These are phyloP conservation scores for Candida glaebosa DNA, from an alignment of 805 yeast species.

Conservation along the genomic window DNA sequence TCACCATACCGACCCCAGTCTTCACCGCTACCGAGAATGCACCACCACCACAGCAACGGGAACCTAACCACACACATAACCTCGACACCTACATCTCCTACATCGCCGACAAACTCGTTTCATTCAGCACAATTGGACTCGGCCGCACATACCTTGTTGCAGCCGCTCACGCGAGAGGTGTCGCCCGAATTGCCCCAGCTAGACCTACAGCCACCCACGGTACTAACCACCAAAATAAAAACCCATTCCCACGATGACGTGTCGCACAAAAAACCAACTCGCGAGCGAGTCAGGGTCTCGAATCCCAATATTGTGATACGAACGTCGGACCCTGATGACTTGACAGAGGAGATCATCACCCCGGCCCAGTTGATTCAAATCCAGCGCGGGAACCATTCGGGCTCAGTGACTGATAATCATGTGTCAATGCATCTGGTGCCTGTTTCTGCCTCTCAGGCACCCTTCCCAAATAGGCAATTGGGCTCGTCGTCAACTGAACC, in stretches of 20 bases:
- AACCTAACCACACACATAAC: background rate
- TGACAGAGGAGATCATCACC: constrained; percentile 30
- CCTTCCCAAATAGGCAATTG: constrained; percentile 1
- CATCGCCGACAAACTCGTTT: background rate
- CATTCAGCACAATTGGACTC: background rate
- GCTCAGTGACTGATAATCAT: constrained; percentile 5
- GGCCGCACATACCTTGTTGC: constrained; percentile 1
- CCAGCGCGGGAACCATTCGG: constrained; percentile 12
- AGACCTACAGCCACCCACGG: background rate
- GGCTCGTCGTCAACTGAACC: background rate
- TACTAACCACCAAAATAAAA: background rate
- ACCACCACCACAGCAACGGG: background rate
- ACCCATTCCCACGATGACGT: background rate
- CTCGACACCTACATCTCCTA: constrained; percentile 5
- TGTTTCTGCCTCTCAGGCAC: constrained; percentile 2
- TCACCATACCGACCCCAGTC: background rate
- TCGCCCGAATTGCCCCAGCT: background rate
- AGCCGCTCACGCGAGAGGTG: background rate
- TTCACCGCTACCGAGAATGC: background rate
- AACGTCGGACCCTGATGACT: constrained; percentile 20
- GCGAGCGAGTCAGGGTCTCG: background rate
- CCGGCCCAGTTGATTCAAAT: constrained; percentile 35
- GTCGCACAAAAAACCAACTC: background rate
- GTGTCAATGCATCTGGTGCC: background rate
- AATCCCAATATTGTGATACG: background rate